phyloP scores from a whole-genome alignment of 257 asterid genomes.

The Datura wrightii region DNA sequence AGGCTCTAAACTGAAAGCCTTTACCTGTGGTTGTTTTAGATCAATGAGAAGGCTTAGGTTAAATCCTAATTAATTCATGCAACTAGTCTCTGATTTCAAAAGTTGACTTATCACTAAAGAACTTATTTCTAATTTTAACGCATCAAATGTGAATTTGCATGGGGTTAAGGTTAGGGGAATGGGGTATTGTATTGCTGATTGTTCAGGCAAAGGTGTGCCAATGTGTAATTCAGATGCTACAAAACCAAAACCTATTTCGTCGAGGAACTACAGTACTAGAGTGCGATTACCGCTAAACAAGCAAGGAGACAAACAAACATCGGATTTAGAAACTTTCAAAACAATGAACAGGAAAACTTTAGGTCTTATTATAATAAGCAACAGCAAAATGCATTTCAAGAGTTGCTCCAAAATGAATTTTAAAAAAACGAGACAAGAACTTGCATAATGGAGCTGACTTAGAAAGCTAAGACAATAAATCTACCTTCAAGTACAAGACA shows the following conservation, averaged over 20 bases:
- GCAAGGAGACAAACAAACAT: conserved; percentile 14
- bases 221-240: not conserved
- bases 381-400: conserved; percentile 12
- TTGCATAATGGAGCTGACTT: not conserved
- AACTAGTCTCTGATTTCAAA: not conserved
- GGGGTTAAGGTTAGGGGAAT: not conserved
- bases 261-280: not conserved
- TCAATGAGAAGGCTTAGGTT: conserved; percentile 17
- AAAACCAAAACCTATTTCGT: conserved; percentile 12
- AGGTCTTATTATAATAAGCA: conserved; percentile 3
- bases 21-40: conserved; percentile 60
- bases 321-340: not conserved
- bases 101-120: not conserved
- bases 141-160: not conserved
- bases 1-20: conserved; percentile 80
- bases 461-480: conserved; percentile 27
- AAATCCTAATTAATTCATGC: not conserved
- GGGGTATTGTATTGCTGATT: not conserved
- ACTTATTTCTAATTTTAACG: not conserved
- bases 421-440: not conserved
- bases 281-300: not conserved
- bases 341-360: not conserved
- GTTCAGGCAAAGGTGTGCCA: not conserved
- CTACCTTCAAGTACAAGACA: conserved; percentile 80
- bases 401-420: not conserved